Conservation (phyloP, 2,329 filamentous ascomycete species). For the Alternaria infectoria region DNA sequence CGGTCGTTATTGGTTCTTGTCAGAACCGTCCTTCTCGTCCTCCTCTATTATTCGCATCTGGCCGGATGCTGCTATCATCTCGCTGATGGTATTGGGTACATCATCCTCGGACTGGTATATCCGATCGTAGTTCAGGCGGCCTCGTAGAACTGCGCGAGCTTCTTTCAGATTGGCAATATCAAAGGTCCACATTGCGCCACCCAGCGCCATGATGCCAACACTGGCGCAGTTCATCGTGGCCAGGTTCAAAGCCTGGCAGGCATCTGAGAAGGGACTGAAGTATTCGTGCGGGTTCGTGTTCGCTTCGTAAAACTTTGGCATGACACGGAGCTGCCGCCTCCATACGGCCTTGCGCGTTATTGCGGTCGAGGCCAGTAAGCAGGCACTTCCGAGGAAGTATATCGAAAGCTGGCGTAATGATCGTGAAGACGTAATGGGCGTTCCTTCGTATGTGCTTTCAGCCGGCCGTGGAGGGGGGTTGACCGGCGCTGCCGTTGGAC, state of each 20-base stretch:
- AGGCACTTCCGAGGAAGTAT: slow-evolving; percentile 76
- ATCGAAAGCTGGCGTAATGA: slow-evolving; percentile 69
- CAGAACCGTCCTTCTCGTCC: slow-evolving; percentile 11
- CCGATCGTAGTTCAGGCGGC: slow-evolving; percentile 61
- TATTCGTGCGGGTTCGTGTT: slow-evolving; percentile 56
- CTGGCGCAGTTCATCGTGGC: slow-evolving; percentile 86
- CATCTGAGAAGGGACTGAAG: slow-evolving; percentile 72
- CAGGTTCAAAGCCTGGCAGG: slow-evolving; percentile 80
- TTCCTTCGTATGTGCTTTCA: slow-evolving; percentile 33
- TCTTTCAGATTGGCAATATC: slow-evolving; percentile 66
- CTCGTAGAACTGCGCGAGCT: slow-evolving; percentile 65
- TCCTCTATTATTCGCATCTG: slow-evolving; percentile 48
- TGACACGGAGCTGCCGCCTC: slow-evolving; percentile 65
- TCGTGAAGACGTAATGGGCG: slow-evolving; percentile 54
- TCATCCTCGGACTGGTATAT: slow-evolving; percentile 55
- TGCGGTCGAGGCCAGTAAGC: slow-evolving; percentile 73
- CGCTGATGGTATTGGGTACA: slow-evolving; percentile 31
- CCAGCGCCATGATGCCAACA: slow-evolving; percentile 75
- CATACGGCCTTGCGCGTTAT: slow-evolving; percentile 69
- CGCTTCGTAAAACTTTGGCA: slow-evolving; percentile 75
- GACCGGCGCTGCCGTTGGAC: slow-evolving; percentile 26
- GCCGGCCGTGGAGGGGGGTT: slow-evolving; percentile 22
- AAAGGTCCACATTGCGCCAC: slow-evolving; percentile 76
- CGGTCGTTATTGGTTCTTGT: slow-evolving; percentile 21
- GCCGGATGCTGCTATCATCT: slow-evolving; percentile 50